A percentile compares a stretch with the other conserved stretches of the same genome.
Conservation (phyloP, 768 basidiomycete genomes). For the Zangia roseola region DNA sequence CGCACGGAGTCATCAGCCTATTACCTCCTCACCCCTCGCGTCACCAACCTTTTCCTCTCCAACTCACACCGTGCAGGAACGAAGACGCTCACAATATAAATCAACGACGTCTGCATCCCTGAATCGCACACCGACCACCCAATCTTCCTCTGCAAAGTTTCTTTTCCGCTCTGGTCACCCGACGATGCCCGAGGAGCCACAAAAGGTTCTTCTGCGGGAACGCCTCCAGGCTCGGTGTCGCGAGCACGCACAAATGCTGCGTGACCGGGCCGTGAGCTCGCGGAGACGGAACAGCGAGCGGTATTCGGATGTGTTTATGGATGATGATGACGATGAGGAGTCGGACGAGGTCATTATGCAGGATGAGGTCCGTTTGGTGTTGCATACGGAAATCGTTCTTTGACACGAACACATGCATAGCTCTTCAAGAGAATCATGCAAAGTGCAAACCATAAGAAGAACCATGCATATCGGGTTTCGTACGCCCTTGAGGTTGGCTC, state of each 20-base stretch:
- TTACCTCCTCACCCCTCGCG: constrained; percentile 53
- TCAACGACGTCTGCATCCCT: constrained; percentile 25
- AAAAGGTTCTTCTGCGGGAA: constrained; percentile 56
- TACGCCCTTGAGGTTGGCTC: constrained; percentile 71
- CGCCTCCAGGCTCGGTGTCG: constrained; percentile 61
- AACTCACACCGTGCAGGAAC: constrained; percentile 41
- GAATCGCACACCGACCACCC: constrained; percentile 18
- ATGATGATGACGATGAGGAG: constrained; percentile 55
- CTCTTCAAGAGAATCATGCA: constrained; percentile 66
- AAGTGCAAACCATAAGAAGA: constrained; percentile 47
- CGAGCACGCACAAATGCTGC: constrained; percentile 57
- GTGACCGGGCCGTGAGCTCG: constrained; percentile 44
- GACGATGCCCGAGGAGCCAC: constrained; percentile 40
- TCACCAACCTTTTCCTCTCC: constrained; percentile 47
- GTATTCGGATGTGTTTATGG: constrained; percentile 45
- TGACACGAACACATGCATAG: constrained; percentile 36
- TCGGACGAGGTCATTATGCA: constrained; percentile 59
- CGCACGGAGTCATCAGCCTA: constrained; percentile 33
- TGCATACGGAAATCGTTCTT: constrained; percentile 1
- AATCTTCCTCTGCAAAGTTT: constrained; percentile 6
- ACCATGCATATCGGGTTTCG: constrained; percentile 58
- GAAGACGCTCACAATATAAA: constrained; percentile 60
- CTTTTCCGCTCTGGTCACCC: constrained; percentile 16
- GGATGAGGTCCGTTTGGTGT: constrained; percentile 47
- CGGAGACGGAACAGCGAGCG: constrained; percentile 45